phyloP scores from a whole-genome alignment of 352 stramenopile genomes.

The Poterioochromonas sp. region DNA sequence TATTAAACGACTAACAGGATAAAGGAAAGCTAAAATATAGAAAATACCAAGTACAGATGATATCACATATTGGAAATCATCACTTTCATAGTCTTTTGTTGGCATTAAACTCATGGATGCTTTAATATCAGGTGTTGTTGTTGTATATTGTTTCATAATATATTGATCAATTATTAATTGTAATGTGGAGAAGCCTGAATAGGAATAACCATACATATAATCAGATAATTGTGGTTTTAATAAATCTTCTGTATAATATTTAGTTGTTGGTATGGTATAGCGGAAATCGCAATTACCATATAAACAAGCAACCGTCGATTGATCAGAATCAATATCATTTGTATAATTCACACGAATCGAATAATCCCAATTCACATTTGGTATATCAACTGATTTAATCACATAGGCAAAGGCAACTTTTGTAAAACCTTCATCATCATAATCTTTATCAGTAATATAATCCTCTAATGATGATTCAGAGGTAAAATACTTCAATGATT shows the following conservation, averaged over 20 bases:
- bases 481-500: slow-evolving; percentile 36
- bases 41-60: slow-evolving; percentile 53
- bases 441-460: slow-evolving; percentile 42
- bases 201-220: slow-evolving; percentile 49
- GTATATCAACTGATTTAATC: slow-evolving; percentile 43
- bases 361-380: slow-evolving; percentile 45
- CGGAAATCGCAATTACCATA: slow-evolving; percentile 18
- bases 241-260: slow-evolving; percentile 36
- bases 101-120: slow-evolving; percentile 46
- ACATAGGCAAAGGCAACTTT: slow-evolving; percentile 49
- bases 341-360: slow-evolving; percentile 50
- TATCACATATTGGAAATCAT: slow-evolving; percentile 47
- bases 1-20: slow-evolving; percentile 71
- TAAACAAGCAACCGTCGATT: slow-evolving; percentile 26
- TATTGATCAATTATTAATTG: slow-evolving; percentile 47
- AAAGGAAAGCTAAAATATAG: slow-evolving; percentile 81
- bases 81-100: slow-evolving; percentile 39
- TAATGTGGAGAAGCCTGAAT: slow-evolving; percentile 46
- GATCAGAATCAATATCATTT: slow-evolving; percentile 39
- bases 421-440: slow-evolving; percentile 38
- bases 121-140: no score
- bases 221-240: slow-evolving; percentile 39
- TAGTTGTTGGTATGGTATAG: slow-evolving; percentile 27
- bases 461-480: slow-evolving; percentile 40
- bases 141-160: slow-evolving; percentile 40